Conservation (phyloP, 2,329 filamentous ascomycete genomes). For the Colletotrichum viniferum region DNA sequence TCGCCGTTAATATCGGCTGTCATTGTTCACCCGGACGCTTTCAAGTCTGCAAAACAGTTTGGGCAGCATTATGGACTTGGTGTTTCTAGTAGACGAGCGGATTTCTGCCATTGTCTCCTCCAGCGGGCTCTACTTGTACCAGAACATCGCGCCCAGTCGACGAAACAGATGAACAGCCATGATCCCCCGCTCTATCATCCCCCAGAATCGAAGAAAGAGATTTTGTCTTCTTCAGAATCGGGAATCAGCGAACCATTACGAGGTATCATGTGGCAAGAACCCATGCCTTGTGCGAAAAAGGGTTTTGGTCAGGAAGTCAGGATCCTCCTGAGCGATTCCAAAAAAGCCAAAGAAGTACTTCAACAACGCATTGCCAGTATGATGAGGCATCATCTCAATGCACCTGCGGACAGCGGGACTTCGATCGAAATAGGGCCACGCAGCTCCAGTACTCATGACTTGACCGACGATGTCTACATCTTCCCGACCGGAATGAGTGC, state of each 20-base stretch:
- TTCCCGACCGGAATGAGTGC: conserved; percentile 93
- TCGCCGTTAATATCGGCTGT: conserved; percentile 70
- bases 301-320: neutral
- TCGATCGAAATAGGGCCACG: neutral
- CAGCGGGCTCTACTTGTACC: conserved; percentile 64
- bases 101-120: conserved; percentile 82
- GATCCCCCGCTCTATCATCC: neutral
- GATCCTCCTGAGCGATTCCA: neutral
- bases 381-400: neutral
- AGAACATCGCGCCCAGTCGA: conserved; percentile 25
- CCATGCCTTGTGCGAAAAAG: neutral
- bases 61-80: conserved; percentile 98
- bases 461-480: conserved; percentile 78
- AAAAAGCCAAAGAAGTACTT: conserved; percentile 65
- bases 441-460: neutral
- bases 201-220: neutral
- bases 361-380: conserved; percentile 84
- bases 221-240: neutral
- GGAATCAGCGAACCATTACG: neutral
- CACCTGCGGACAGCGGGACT: neutral
- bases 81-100: conserved; percentile 87
- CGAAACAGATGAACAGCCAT: neutral
- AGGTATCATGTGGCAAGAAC: no score
- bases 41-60: conserved; percentile 81
- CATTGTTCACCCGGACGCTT: conserved; percentile 70